Base-by-base conservation (phyloP, 495 filamentous ascomycete genomes). In the Arthonia radiata region DNA sequence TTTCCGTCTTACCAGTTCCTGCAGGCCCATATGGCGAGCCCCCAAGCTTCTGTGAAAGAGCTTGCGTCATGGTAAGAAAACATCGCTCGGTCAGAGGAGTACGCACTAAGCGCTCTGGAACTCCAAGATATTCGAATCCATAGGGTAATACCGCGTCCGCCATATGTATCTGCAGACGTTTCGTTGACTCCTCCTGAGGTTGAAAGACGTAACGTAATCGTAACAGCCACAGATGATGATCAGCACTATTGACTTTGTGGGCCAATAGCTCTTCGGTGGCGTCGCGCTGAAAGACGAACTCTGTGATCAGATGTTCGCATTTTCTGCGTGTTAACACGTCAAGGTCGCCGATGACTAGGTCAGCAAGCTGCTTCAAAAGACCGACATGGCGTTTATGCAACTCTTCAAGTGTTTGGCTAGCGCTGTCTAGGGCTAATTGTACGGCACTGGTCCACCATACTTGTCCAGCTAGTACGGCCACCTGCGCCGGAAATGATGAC, bases 1-100 rank as follows among this genome's bases (percentile, higher is more conserved):
- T 94, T 41, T 99, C 86, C 1, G 86, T 99, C 50, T 99, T 99
- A 43, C 86, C 86, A n/a, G 86, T 99, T 54, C 86, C 86, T 22
- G 86, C 86, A 21, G 86, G 86, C 15, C 86, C 86, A 41, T 99
- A 99, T 3, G 86, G 86, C 24, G 86, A 99, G 24, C 86, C 86
- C 49, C 86, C 86, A 22, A 99, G 64, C 41, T 81, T 64, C 43
- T 99, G 86, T 42, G 76, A 89, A 23, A 94, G 60, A 4, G 86
- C 86, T 54, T 94, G 86, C 12, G 80, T 94, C 16, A 94, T 64
- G 6, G 86, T 99, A 25, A 94, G 63, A 64, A 94, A 99, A 53
- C 86, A 99, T 25, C 89, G 73, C 42, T 99, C 86, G 5, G 86
- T 99, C 16, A 99, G 62, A 21, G 86, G 86, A 13, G 86, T 99